Evolutionary conservation across 768 basidiomycete species (phyloP), one percentile per base, ranked within the genome.

Genomic region (Xerocomus potaroensis): DNA sequence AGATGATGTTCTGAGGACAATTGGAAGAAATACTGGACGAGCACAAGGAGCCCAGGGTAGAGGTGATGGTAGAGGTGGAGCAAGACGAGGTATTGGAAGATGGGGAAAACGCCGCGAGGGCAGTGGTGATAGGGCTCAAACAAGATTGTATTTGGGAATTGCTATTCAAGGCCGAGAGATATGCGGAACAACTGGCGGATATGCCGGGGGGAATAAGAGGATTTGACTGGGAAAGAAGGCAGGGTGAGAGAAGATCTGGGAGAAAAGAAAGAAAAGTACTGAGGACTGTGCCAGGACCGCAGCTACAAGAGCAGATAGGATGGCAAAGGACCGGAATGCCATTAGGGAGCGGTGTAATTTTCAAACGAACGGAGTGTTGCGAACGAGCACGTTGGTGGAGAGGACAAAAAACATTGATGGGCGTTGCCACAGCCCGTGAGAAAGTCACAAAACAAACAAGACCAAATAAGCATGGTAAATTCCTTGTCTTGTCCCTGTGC

Each of bases 191-290:
- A 16, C 54, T 31, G 1, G 51, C 1, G 59, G 76, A 79, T 58
- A 91, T 80, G 43, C 70, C 77, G 12, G 78, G 47, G n/a, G 91
- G 91, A 62, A 93, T 83, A 56, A 81, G 70, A 10, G 80, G 66
- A 60, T 72, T 73, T 27, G 65, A 50, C 39, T 72, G 60, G 31
- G 2, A 4, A 30, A 16, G 2, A 21, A 6, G 26, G 26, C 26
- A 27, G 26, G 71, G 60, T 29, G 1, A 3, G 27, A 18, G 3
- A 21, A 9, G 14, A 16, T 36, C 7, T 4, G 1, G 5, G n/a
- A 2, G 32, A 8, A 19, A 3, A 4, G 18, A 39, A 3, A 5
- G 5, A n/a, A 43, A 3, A 65, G 37, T 58, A 78, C 76, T 11
- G 15, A n/a, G 5, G 14, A 69, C 69, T 77, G 75, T 8, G 79